phyloP scores from a whole-genome alignment of 441 rosid genomes.

The Arabidopsis hybrid region DNA sequence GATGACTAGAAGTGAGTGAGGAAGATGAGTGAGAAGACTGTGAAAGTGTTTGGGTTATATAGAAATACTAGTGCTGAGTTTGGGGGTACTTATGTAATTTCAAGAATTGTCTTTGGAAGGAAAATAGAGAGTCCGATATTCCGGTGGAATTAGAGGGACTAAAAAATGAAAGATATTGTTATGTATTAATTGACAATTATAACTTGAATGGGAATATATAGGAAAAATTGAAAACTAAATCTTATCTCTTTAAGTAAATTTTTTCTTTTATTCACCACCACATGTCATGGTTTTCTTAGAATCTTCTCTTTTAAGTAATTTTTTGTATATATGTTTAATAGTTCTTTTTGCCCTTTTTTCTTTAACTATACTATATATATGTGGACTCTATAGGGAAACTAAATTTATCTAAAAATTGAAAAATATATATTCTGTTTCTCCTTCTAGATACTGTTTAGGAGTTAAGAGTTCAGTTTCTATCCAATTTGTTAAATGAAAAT shows the following conservation, averaged over 20 bases:
- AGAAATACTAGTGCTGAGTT: not conserved
- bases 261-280: not conserved
- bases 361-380: not conserved
- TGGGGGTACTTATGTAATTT: not conserved
- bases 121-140: no score
- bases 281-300: not conserved
- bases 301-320: not conserved
- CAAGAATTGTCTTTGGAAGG: not conserved
- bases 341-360: not conserved
- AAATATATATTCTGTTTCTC: no score
- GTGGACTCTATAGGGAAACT: not conserved
- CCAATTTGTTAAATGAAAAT: no score
- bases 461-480: no score
- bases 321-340: not conserved
- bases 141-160: no score
- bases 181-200: no score
- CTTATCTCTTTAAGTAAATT: not conserved
- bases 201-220: no score
- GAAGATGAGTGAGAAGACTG: not conserved
- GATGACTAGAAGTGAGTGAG: conserved; percentile 17
- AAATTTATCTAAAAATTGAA: no score
- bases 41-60: not conserved
- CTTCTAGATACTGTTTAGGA: no score
- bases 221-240: not conserved
- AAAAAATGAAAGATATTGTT: no score